Conservation (phyloP, 768 basidiomycete genomes). For the Agrocybe praecox region DNA sequence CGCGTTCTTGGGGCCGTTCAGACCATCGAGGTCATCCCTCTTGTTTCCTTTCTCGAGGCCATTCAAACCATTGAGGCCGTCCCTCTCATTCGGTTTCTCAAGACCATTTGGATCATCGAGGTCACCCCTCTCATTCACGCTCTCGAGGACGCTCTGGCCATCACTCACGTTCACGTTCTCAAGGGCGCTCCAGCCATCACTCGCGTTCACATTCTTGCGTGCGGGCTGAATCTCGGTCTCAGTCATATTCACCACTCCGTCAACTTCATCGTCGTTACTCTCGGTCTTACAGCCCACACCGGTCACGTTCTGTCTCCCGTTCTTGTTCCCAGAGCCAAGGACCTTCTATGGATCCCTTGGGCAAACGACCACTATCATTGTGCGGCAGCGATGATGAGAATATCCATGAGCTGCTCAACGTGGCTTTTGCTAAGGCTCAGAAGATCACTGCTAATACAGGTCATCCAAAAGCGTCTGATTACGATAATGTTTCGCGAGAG, state of each 20-base stretch:
- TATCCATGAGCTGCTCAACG: not conserved
- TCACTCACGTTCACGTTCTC: not conserved
- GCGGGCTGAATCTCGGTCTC: too few species aligned
- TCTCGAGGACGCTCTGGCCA: not conserved
- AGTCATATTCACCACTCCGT: too few species aligned
- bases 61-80: too few species aligned
- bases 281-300: not conserved
- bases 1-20: too few species aligned
- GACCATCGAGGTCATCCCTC: too few species aligned
- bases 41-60: too few species aligned
- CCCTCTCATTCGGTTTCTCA: not conserved
- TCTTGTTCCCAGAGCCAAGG: too few species aligned
- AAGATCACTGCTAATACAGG: constrained; percentile 6
- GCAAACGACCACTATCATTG: too few species aligned
- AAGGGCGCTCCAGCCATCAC: too few species aligned
- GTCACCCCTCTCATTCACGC: not conserved
- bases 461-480: constrained; percentile 20
- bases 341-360: too few species aligned
- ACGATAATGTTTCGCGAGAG: constrained; percentile 16
- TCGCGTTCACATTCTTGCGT: too few species aligned
- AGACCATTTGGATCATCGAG: not conserved
- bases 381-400: not conserved
- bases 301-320: not conserved
- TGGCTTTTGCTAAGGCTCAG: not conserved
- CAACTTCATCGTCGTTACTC: too few species aligned